Percentiles rank a stretch among this genome's conserved stretches.
Conservation (phyloP, 179 eudicot species). For the Spinacia oleracea region DNA sequence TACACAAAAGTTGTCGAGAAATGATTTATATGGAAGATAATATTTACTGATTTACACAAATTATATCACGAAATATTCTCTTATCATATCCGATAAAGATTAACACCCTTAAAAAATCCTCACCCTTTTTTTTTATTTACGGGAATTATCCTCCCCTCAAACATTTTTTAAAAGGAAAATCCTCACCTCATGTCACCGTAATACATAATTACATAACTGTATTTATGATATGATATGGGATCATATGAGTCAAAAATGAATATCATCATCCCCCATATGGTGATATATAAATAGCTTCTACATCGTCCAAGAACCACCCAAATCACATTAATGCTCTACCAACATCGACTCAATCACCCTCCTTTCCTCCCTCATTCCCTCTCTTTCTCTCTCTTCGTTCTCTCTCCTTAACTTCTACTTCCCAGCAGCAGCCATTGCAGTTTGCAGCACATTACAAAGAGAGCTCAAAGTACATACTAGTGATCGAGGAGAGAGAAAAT, state of each 20-base stretch:
- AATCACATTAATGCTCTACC: constrained; percentile 28
- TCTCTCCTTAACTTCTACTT: too few relatives aligned
- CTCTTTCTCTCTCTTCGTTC: too few relatives aligned
- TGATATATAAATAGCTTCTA: constrained; percentile 5
- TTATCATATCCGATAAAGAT: too few relatives aligned
- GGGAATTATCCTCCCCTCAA: too few relatives aligned
- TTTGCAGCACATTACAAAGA: neutral
- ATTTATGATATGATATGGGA: neutral
- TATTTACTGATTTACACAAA: too few relatives aligned
- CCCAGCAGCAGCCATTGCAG: neutral
- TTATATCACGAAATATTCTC: too few relatives aligned
- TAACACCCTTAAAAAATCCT: too few relatives aligned
- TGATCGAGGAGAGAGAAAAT: neutral
- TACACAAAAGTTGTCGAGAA: too few relatives aligned
- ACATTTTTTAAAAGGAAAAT: too few relatives aligned
- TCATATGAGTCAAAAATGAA: neutral
- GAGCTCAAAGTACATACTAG: neutral
- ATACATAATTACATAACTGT: neutral
- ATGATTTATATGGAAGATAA: too few relatives aligned
- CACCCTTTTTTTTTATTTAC: too few relatives aligned
- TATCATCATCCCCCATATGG: neutral
- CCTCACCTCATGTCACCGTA: neutral
- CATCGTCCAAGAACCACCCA: constrained; percentile 24
- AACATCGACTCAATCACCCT: constrained; percentile 10
- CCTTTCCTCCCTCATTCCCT: too few relatives aligned